Evolutionary conservation across 1,284 basidiomycete species (phyloP), one percentile per base, ranked within the genome.

Genomic region (Boletus calvinii): DNA sequence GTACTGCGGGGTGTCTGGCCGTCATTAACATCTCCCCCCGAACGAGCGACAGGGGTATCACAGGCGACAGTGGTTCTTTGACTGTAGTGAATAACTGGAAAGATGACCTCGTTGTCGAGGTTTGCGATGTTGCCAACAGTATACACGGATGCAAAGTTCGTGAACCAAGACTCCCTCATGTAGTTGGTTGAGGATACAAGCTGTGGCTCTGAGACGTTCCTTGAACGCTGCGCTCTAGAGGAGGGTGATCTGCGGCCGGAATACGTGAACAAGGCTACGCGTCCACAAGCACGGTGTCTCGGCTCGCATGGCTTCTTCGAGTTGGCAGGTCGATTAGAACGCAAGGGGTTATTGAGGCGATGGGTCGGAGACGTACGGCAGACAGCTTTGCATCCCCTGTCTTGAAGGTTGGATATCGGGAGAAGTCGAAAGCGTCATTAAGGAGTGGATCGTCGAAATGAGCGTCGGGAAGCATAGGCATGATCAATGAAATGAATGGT

Each of bases 141-240:
- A 29, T 29, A 48, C 22, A 53, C 29, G 17, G 53, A 47, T 20
- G 38, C n/a, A 36, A 59, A 36, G 40, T 47, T 45, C 6, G 58
- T 34, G 26, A 56, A 52, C 62, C 54, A 60, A 11, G 63, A 56
- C n/a, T 59, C 62, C 18, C 39, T 53, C 53, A 47, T 46, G 43
- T 24, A 40, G 18, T 52, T 54, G 20, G 58, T 61, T 0, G 61
- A 63, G 22, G 48, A 63, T 34, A 49, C 29, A 4, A 65, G 55
- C 32, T 52, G 64, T 12, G 62, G 61, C 2, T 65, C 62, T 15
- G 64, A 63, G 30, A 54, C 58, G 12, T 66, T 66, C 17, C 60
- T 64, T 6, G 58, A 26, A 18, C 38, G 48, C 8, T 48, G 39
- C 17, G 20, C 31, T 32, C n/a, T 24, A 6, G 29, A 26, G 8